Base-by-base conservation (phyloP, 768 basidiomycete genomes). In the Boletus subcaerulescens region DNA sequence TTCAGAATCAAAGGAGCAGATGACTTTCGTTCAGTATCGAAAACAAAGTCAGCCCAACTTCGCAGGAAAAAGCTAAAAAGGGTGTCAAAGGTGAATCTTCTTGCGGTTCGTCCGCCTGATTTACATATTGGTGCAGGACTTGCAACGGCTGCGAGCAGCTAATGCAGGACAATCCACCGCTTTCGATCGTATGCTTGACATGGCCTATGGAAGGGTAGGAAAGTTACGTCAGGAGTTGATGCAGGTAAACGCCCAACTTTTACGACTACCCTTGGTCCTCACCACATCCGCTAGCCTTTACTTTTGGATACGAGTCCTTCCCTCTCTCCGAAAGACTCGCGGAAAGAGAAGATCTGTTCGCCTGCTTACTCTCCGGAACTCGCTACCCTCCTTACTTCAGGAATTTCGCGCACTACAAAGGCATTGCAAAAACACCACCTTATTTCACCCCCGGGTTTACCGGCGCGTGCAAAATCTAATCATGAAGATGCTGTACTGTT, bases 161-260 rank as follows among this genome's bases (percentile, higher is more conserved):
- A 87, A 83, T 61, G 57, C 61, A 4, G 81, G 84, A 4, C 64
- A 77, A 36, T 59, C 61, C 45, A 65, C 73, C 52, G 80, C 83
- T 32, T 86, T 89, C 60, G 72, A 74, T 29, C 76, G 78, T 58
- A 62, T 91, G 29, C 73, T 93, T 17, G 80, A 85, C 59, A 61
- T 84, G 29, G 90, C 90, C 26, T 93, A 91, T 69, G 90, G 89
- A 31, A 77, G 90, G 55, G 82, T 81, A 60, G 90, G 90, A 22
- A 86, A 80, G 63, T 69, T 93, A 15, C 82, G 77, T 61, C 79
- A 81, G 72, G 87, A 91, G 61, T 68, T 91, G 41, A 72, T 91
- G 69, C 68, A 85, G 74, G 90, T 89, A 58, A 40, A 14, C n/a
- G 14, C 20, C 52, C 48, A n/a, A 17, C 38, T 26, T 43, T 45